Conservation (phyloP, 2,329 filamentous ascomycete species). For the Thermochaetoides dissita region DNA sequence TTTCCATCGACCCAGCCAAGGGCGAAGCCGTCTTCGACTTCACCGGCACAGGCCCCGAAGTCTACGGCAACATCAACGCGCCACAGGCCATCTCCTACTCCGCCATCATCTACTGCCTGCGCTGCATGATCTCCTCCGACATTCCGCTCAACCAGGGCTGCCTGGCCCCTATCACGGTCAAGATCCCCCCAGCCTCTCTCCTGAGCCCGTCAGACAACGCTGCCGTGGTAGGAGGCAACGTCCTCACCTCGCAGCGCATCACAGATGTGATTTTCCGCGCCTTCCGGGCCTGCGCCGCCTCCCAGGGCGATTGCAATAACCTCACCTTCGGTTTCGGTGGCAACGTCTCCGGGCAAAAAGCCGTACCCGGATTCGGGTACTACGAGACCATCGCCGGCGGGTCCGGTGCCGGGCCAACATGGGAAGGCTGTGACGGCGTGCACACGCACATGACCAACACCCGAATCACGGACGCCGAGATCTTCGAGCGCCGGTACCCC, state of each 20-base stretch:
- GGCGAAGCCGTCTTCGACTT: slow-evolving; percentile 71
- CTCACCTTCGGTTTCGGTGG: slow-evolving; percentile 73
- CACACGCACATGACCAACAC: slow-evolving; percentile 82
- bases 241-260: slow-evolving; percentile 65
- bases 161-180: slow-evolving; percentile 59
- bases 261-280: slow-evolving; percentile 73
- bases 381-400: slow-evolving; percentile 78
- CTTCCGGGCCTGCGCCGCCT: slow-evolving; percentile 65
- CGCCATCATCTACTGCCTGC: slow-evolving; percentile 75
- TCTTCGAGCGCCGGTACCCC: slow-evolving; percentile 65
- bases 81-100: slow-evolving; percentile 64
- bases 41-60: slow-evolving; percentile 58
- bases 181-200: slow-evolving; percentile 58
- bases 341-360: slow-evolving; percentile 40
- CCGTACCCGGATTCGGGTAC: slow-evolving; percentile 67
- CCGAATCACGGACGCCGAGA: slow-evolving; percentile 65
- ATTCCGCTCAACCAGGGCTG: slow-evolving; percentile 83
- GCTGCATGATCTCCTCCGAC: slow-evolving; percentile 65
- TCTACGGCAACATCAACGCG: slow-evolving; percentile 65
- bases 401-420: slow-evolving; percentile 55
- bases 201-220: slow-evolving; percentile 62
- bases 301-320: slow-evolving; percentile 72
- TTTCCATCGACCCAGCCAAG: slow-evolving; percentile 59
- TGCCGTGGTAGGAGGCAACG: slow-evolving; percentile 73
- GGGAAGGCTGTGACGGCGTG: slow-evolving; percentile 63